phyloP scores from a whole-genome alignment of 352 stramenopile species.

The Phytopythium montanum region DNA sequence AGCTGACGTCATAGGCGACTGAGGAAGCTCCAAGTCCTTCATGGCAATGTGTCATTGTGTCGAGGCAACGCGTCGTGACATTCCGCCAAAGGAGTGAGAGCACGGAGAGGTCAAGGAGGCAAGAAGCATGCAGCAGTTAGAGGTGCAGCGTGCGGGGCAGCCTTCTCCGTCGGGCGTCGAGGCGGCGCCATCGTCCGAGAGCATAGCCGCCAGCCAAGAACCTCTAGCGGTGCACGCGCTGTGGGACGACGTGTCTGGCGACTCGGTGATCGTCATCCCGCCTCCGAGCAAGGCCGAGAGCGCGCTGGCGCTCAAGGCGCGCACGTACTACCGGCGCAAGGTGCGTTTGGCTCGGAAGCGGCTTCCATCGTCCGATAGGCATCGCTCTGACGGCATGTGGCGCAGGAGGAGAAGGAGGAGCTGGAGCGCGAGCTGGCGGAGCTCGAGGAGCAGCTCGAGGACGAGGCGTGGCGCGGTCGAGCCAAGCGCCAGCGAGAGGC shows the following conservation, averaged over 20 bases:
- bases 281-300: background rate
- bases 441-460: constrained; percentile 13
- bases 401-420: constrained; percentile 21
- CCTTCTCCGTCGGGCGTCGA: background rate
- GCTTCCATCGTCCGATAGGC: too few species aligned
- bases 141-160: background rate
- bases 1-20: too few species aligned
- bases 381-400: background rate
- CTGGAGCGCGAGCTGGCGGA: constrained; percentile 19
- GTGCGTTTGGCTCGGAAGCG: background rate
- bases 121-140: background rate
- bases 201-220: too few species aligned
- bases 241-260: background rate
- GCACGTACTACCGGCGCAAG: constrained; percentile 28
- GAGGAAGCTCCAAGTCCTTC: too few species aligned
- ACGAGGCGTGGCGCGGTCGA: constrained; percentile 11
- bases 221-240: background rate
- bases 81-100: background rate
- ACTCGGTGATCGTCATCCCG: background rate
- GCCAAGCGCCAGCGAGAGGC: constrained; percentile 10
- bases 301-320: constrained; percentile 11
- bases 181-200: background rate
- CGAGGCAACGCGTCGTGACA: background rate
- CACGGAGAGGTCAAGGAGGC: background rate
- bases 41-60: too few species aligned